Conservation (phyloP, 768 basidiomycete genomes). For the Pilatotrama ljubarskyi region DNA sequence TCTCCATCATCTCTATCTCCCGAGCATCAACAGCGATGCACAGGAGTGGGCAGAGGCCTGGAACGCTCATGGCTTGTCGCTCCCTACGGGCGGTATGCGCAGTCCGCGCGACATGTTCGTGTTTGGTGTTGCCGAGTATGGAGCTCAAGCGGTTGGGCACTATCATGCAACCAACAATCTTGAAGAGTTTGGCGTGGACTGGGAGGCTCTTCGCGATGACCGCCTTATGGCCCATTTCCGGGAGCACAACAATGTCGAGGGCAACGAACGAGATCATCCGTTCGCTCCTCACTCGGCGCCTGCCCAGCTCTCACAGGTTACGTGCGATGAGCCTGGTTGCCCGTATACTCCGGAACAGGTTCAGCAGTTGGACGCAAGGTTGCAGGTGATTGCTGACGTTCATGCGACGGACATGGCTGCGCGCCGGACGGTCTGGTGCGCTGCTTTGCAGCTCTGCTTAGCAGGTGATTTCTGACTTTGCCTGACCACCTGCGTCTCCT, state of each 20-base stretch:
- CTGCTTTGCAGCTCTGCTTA: neutral
- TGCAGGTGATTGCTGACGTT: neutral
- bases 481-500: too few relatives aligned
- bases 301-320: conserved; percentile 11
- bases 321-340: conserved; percentile 20
- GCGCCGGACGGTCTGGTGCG: neutral
- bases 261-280: neutral
- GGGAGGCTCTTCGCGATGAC: conserved; percentile 19
- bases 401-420: neutral
- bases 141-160: neutral
- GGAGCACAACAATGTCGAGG: conserved; percentile 11
- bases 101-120: conserved; percentile 33
- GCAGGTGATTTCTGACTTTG: too few relatives aligned
- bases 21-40: conserved; percentile 15
- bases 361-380: neutral
- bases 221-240: conserved; percentile 18
- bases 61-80: conserved; percentile 36
- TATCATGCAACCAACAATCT: neutral
- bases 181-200: conserved; percentile 25
- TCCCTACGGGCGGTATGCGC: conserved; percentile 17
- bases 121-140: conserved; percentile 32
- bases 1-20: conserved; percentile 26
- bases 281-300: neutral
- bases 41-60: conserved; percentile 34
- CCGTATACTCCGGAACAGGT: conserved; percentile 16